Percentiles rank a stretch among this genome's conserved stretches.
Conservation (phyloP, 345 rosid species). For the Populus euphratica region DNA sequence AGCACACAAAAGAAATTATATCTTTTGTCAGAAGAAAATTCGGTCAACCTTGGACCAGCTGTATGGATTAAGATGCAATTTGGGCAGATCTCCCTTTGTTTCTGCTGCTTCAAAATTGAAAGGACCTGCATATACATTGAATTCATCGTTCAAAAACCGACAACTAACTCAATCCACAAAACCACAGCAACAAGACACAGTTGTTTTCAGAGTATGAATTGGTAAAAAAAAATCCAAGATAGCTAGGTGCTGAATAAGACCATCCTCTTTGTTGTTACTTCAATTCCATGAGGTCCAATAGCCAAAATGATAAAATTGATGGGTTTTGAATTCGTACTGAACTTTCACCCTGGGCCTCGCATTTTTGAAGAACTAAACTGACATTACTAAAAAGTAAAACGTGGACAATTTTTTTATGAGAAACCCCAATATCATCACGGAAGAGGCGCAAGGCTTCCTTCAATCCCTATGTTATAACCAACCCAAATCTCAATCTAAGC, state of each 20-base stretch:
- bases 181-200: neutral
- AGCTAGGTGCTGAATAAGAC: too few relatives aligned
- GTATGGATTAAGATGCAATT: slow-evolving; percentile 62
- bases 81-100: slow-evolving; percentile 33
- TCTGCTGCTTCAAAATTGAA: slow-evolving; percentile 62
- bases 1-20: neutral
- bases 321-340: too few relatives aligned
- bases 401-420: too few relatives aligned
- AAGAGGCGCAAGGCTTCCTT: too few relatives aligned
- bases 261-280: too few relatives aligned
- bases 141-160: neutral
- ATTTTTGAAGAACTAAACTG: too few relatives aligned
- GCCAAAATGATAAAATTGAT: too few relatives aligned
- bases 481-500: neutral
- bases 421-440: too few relatives aligned
- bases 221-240: neutral
- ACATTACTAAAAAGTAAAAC: too few relatives aligned
- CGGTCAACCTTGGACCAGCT: slow-evolving; percentile 89
- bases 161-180: neutral
- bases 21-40: neutral
- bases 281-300: too few relatives aligned
- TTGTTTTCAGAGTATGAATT: neutral
- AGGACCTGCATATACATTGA: slow-evolving; percentile 52
- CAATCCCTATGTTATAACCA: too few relatives aligned
- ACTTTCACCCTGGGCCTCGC: too few relatives aligned